Percentiles rank a stretch among this genome's conserved stretches.
phyloP scores from a whole-genome alignment of 306 rosid genomes.

The Sechiopsis laciniata region DNA sequence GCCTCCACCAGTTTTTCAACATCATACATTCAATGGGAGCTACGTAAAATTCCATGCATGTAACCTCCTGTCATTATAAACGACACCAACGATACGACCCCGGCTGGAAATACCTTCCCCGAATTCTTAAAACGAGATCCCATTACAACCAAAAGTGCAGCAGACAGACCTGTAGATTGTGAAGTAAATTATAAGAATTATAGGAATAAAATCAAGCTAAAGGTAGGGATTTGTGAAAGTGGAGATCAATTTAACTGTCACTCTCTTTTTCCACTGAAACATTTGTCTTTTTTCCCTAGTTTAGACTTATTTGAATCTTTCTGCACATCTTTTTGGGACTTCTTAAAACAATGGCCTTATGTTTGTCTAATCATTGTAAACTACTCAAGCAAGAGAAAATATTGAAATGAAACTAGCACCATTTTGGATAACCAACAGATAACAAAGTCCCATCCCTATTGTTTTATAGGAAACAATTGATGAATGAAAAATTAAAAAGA shows the following conservation, averaged over 20 bases:
- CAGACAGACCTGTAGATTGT: constrained; percentile 61
- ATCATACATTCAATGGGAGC: constrained; percentile 43
- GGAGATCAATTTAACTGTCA: background rate
- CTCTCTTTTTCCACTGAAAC: background rate
- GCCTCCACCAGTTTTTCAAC: background rate
- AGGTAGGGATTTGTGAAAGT: background rate
- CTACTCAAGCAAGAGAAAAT: too few relatives aligned
- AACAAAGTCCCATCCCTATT: too few relatives aligned
- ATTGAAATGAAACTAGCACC: too few relatives aligned
- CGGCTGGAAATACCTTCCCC: constrained; percentile 94
- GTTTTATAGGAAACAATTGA: too few relatives aligned
- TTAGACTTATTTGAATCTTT: background rate
- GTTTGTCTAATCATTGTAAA: background rate
- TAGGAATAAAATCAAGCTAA: background rate
- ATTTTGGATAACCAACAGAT: background rate
- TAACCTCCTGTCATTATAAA: constrained; percentile 87
- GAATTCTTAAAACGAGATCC: constrained; percentile 91
- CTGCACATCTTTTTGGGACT: background rate
- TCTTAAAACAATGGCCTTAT: background rate
- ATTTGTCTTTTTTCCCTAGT: background rate
- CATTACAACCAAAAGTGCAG: constrained; percentile 85
- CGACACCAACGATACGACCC: constrained; percentile 84
- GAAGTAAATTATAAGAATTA: background rate
- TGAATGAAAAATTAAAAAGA: too few relatives aligned
- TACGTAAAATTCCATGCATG: constrained; percentile 85